Evolutionary conservation across 345 rosid genomes (phyloP).

Genomic region (Ricinus communis): DNA sequence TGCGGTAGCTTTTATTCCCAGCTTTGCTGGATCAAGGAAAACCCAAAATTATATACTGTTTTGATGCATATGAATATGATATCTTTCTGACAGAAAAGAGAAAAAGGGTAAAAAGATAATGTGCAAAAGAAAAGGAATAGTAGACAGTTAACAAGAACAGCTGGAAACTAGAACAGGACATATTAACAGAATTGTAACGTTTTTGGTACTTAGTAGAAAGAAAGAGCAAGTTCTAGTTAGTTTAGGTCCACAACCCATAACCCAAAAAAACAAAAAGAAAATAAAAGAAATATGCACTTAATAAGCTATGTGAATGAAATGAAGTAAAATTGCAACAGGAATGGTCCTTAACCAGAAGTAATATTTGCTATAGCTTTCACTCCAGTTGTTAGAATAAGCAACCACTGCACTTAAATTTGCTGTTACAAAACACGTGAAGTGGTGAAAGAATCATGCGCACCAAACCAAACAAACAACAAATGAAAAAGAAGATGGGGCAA

Average conservation of each 20-base stretch:
- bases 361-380: neutral
- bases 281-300: neutral
- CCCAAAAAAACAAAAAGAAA: neutral
- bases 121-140: slow-evolving; percentile 1
- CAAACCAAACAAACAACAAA: slow-evolving; percentile 1
- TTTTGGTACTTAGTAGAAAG: slow-evolving; percentile 24
- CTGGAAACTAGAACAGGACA: slow-evolving; percentile 30
- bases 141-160: slow-evolving; percentile 27
- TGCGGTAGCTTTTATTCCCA: no score
- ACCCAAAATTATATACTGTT: no score
- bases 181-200: slow-evolving; percentile 29
- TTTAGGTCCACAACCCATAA: slow-evolving; percentile 28
- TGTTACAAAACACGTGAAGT: slow-evolving; percentile 13
- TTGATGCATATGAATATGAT: no score
- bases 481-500: neutral
- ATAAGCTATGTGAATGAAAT: neutral
- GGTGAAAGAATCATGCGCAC: slow-evolving; percentile 2
- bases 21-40: no score
- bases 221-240: neutral
- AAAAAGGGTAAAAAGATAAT: no score
- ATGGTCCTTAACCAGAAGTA: neutral
- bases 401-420: slow-evolving; percentile 15
- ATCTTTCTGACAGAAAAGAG: no score
- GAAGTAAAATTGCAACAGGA: slow-evolving; percentile 20
- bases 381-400: slow-evolving; percentile 3